These are phyloP conservation scores for Rubus idaeus DNA, from an alignment of 306 rosid species.

Conservation along the genomic window DNA sequence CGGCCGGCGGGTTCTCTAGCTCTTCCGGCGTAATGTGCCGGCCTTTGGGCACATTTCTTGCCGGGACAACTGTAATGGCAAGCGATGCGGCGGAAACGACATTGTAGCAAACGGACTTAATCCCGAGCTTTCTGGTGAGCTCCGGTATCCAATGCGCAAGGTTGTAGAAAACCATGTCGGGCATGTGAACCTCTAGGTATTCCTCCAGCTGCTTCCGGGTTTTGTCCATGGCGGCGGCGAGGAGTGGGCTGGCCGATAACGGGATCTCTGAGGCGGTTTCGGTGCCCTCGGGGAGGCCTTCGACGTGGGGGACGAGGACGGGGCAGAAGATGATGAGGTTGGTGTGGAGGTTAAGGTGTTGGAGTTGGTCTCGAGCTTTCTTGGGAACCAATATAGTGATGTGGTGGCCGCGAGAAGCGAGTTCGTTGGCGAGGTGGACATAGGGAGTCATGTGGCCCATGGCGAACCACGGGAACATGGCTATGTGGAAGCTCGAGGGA, in stretches of 20 bases:
- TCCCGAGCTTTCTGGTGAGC: constrained; percentile 14
- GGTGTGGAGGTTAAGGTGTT: constrained; percentile 30
- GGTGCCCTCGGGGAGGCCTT: constrained; percentile 43
- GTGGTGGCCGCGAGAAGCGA: constrained; percentile 45
- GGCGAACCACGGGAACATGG: constrained; percentile 62
- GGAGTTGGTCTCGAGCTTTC: constrained; percentile 29
- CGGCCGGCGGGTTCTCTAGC: constrained; percentile 34
- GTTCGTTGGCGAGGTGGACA: constrained; percentile 49
- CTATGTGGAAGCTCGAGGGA: constrained; percentile 27
- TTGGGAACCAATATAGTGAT: constrained; percentile 37
- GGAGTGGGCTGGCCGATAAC: constrained; percentile 6
- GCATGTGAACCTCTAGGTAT: constrained; percentile 13
- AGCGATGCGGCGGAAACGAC: constrained; percentile 42
- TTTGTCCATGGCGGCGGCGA: constrained; percentile 34
- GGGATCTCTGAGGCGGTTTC: constrained; percentile 50
- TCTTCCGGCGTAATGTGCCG: constrained; percentile 39
- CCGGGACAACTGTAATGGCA: constrained; percentile 32
- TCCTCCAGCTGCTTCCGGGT: constrained; percentile 32
- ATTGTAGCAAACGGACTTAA: constrained; percentile 31
- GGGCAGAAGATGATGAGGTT: constrained; percentile 39
- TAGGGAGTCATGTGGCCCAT: constrained; percentile 56
- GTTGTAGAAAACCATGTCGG: constrained; percentile 43
- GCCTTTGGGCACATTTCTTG: constrained; percentile 25
- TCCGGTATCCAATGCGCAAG: constrained; percentile 45
- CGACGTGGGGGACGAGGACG: constrained; percentile 31